These are phyloP conservation scores for Xylariomycetidae sp. DNA, from an alignment of 2,329 filamentous ascomycete genomes.

Conservation along the genomic window DNA sequence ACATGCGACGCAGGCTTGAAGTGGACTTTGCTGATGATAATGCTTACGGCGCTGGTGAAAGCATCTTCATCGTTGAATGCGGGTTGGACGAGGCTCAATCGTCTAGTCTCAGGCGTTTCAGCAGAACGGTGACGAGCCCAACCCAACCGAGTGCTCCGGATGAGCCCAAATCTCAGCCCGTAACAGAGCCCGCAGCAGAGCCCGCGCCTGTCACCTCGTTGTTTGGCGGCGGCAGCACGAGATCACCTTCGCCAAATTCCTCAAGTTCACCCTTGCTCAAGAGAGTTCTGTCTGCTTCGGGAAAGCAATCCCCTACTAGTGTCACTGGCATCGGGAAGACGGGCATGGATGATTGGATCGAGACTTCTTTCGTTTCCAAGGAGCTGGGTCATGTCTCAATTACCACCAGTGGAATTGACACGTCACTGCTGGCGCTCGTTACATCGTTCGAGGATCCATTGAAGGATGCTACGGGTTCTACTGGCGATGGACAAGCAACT, in stretches of 20 bases:
- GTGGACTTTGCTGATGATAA: slow-evolving; percentile 87
- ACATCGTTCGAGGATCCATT: slow-evolving; percentile 76
- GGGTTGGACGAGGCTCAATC: slow-evolving; percentile 58
- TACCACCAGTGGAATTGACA: slow-evolving; percentile 67
- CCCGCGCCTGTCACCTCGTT: slow-evolving; percentile 19
- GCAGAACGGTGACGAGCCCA: slow-evolving; percentile 26
- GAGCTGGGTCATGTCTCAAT: slow-evolving; percentile 57
- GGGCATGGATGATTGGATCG: slow-evolving; percentile 59
- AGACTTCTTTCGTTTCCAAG: slow-evolving; percentile 57
- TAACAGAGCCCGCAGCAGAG: slow-evolving; percentile 6
- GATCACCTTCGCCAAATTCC: slow-evolving; percentile 14
- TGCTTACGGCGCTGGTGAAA: slow-evolving; percentile 70
- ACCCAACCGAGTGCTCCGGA: slow-evolving; percentile 5
- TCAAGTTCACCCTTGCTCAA: slow-evolving; percentile 16
- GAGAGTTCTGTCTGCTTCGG: slow-evolving; percentile 17
- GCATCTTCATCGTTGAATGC: slow-evolving; percentile 68
- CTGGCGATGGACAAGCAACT: slow-evolving; percentile 46
- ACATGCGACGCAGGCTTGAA: slow-evolving; percentile 81
- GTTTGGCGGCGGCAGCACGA: slow-evolving; percentile 22
- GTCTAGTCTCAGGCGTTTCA: slow-evolving; percentile 40
- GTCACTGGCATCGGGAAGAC: slow-evolving; percentile 18
- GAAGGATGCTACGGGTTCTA: slow-evolving; percentile 44
- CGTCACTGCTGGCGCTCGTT: slow-evolving; percentile 66
- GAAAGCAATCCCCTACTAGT: slow-evolving; percentile 15
- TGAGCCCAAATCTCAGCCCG: too few species aligned